These are phyloP conservation scores for Stagonosporopsis cucurbitacearum DNA, from an alignment of 2,329 filamentous ascomycete genomes.

Conservation along the genomic window DNA sequence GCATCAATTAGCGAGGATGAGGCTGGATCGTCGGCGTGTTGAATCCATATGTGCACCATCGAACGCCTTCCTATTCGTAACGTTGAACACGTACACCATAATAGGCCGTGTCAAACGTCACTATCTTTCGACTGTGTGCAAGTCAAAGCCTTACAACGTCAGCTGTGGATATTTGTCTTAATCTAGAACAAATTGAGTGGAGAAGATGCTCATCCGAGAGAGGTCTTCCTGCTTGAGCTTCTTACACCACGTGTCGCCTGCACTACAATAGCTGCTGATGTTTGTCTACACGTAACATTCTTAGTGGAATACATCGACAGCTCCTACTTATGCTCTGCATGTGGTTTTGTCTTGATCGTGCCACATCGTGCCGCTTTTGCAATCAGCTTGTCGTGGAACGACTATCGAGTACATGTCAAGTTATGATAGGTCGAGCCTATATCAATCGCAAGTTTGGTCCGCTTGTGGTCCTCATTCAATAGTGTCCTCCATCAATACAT, in stretches of 20 bases:
- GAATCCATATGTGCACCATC: not conserved
- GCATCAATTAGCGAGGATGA: not conserved
- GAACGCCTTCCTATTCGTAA: not conserved
- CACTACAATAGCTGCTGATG: not conserved
- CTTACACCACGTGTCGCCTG: not conserved
- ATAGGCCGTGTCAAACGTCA: not conserved
- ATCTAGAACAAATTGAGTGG: not conserved
- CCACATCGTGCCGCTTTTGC: not conserved
- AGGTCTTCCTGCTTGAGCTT: not conserved
- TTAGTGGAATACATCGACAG: not conserved
- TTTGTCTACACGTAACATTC: not conserved
- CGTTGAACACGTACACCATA: not conserved
- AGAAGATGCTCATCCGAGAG: not conserved
- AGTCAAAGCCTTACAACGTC: not conserved
- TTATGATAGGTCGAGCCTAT: not conserved
- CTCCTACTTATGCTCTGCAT: not conserved
- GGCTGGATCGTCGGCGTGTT: not conserved
- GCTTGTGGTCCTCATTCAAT: not conserved
- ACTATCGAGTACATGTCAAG: not conserved
- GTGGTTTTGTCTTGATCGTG: not conserved
- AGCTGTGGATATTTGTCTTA: not conserved
- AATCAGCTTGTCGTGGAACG: not conserved
- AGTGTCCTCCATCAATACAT: not conserved
- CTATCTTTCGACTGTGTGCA: not conserved
- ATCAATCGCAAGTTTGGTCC: not conserved